A percentile compares a stretch with the other conserved stretches of the same genome.
phyloP scores from a whole-genome alignment of 495 filamentous ascomycete genomes.

The Annulohypoxylon bovei region DNA sequence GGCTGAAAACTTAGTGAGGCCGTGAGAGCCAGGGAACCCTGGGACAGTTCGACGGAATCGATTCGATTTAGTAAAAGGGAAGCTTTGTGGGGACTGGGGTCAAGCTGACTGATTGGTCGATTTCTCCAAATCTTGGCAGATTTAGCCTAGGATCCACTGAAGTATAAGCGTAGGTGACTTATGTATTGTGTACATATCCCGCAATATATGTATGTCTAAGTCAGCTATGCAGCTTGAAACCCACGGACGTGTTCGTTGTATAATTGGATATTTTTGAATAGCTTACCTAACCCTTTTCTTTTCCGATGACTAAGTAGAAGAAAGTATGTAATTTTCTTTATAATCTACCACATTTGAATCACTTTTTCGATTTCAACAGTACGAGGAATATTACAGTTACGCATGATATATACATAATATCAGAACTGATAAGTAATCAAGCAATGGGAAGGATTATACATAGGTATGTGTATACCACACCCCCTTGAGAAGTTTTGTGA shows the following conservation, averaged over 20 bases:
- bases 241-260: not conserved
- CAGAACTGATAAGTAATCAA: slow-evolving; percentile 5
- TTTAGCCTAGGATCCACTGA: slow-evolving; percentile 25
- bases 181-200: slow-evolving; percentile 8
- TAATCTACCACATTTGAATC: too few species aligned
- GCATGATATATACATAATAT: not conserved
- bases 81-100: slow-evolving; percentile 39
- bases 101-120: slow-evolving; percentile 35
- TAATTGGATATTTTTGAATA: not conserved
- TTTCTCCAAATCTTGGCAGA: slow-evolving; percentile 38
- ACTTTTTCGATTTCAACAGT: not conserved
- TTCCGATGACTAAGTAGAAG: not conserved
- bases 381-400: not conserved
- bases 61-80: slow-evolving; percentile 7
- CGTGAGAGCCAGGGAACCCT: slow-evolving; percentile 1
- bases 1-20: slow-evolving; percentile 6
- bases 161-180: not conserved
- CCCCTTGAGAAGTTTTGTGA: slow-evolving; percentile 7
- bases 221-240: not conserved
- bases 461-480: slow-evolving; percentile 8
- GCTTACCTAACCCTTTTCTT: not conserved
- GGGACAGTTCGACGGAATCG: not conserved
- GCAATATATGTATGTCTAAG: not conserved
- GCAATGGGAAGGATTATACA: not conserved
- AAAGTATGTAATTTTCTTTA: too few species aligned